A percentile compares a stretch with the other conserved stretches of the same genome.
phyloP scores from a whole-genome alignment of 2,329 filamentous ascomycete genomes.

The Taxawa tesnikishii region DNA sequence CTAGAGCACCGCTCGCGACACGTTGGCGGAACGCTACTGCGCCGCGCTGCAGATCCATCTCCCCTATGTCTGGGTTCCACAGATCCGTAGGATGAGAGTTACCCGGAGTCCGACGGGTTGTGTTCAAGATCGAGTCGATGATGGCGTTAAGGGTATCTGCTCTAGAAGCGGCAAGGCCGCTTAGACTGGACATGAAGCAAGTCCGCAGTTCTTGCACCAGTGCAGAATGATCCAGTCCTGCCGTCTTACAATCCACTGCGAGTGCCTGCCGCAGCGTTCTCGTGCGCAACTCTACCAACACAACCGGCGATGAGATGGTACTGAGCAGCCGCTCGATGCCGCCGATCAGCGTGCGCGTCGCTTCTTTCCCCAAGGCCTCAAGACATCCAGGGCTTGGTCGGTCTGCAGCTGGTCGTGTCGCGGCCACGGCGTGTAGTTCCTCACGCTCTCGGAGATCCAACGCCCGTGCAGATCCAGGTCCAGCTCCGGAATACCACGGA shows the following conservation, averaged over 20 bases:
- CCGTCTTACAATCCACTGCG: conserved; percentile 5
- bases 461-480: conserved; percentile 64
- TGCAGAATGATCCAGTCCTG: conserved; percentile 7
- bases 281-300: no score
- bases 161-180: neutral
- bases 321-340: conserved; percentile 18
- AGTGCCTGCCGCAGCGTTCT: conserved; percentile 2
- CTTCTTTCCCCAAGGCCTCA: conserved; percentile 57
- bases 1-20: conserved; percentile 58
- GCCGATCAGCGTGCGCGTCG: conserved; percentile 53
- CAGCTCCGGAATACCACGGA: conserved; percentile 56
- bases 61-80: conserved; percentile 15
- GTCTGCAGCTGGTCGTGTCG: conserved; percentile 56
- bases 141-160: neutral
- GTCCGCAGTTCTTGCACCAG: conserved; percentile 7
- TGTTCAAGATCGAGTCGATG: neutral
- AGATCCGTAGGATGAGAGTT: conserved; percentile 11
- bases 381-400: conserved; percentile 25
- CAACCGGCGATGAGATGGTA: neutral
- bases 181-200: conserved; percentile 6
- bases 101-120: conserved; percentile 11
- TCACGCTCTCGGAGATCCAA: conserved; percentile 75
- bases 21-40: conserved; percentile 51
- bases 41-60: conserved; percentile 15
- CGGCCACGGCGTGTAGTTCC: conserved; percentile 77